Base-by-base conservation (phyloP, 108 stramenopile species). In the Pseudonitzschia delicatissima region DNA sequence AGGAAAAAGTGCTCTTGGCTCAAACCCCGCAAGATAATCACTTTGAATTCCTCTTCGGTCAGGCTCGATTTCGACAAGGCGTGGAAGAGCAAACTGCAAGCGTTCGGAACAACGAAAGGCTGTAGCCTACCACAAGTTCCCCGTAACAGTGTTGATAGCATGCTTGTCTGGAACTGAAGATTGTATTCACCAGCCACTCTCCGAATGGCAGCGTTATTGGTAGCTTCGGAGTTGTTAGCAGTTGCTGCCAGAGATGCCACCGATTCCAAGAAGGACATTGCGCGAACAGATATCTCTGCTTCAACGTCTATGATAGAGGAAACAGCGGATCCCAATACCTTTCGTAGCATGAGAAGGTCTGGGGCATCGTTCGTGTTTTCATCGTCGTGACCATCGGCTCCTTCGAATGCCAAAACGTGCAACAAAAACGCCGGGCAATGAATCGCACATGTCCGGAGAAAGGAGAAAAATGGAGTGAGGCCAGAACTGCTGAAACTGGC, bases 351-450 rank as follows among this genome's bases (percentile, higher is more conserved):
- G 3, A 36, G n/a, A 12, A 13, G 9, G 31, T 55, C 31, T 18
- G 50, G 21, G 13, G 53, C n/a, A 15, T 42, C 15, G 15, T 15
- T 15, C 29, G 12, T 33, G 31, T 29, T 31, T 2, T 17, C 13
- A 12, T 33, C 29, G 15, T 8, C 15, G 28, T 68, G 66, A 28
- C 62, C 68, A 18, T 65, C 42, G 1, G 20, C 15, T 13, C 65
- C 69, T 5, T 57, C 47, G 42, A 23, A 57, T 21, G 29, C 45
- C 2, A 71, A 51, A 27, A 77, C 25, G 25, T 57, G 50, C 8
- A 68, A 25, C 9, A 78, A 48, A 44, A 73, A 69, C 9, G 35
- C 4, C 0, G 77, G 77, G 48, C 68, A 68, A 4, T 18, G 45
- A 20, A 51, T 37, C 25, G 58, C 55, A 37, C 62, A 68, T 2